Evolutionary conservation across 192 early-diverging fungal genomes (phyloP).

Genomic region (Coemansia erecta): DNA sequence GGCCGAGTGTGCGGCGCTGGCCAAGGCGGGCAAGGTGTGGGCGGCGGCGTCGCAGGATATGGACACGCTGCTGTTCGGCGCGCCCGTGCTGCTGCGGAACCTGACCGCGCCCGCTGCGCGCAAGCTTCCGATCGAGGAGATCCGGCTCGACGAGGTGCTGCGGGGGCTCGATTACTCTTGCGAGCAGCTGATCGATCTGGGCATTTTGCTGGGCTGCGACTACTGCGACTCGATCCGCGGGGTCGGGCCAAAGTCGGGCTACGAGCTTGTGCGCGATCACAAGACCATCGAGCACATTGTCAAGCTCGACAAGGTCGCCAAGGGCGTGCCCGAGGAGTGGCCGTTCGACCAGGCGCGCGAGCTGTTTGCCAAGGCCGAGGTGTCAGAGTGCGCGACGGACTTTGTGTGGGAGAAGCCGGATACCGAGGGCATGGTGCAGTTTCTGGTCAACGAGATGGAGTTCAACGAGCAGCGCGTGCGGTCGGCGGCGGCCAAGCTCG

Average conservation of each 20-base stretch:
- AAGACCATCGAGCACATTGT: constrained; percentile 78
- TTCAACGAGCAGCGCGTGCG: constrained; percentile 94
- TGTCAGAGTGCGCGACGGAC: constrained; percentile 60
- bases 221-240: constrained; percentile 95
- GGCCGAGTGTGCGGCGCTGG: constrained; percentile 93
- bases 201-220: constrained; percentile 96
- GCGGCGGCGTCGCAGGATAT: constrained; percentile 98
- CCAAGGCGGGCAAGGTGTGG: constrained; percentile 86
- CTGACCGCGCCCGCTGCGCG: constrained; percentile 88
- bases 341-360: constrained; percentile 84
- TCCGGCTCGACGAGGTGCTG: constrained; percentile 78
- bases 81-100: constrained; percentile 87
- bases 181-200: constrained; percentile 93
- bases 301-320: constrained; percentile 72
- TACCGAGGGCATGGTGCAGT: constrained; percentile 80
- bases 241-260: constrained; percentile 84
- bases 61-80: constrained; percentile 94
- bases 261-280: constrained; percentile 82
- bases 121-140: constrained; percentile 89
- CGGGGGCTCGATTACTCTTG: constrained; percentile 72
- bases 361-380: constrained; percentile 81
- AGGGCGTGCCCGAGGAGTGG: constrained; percentile 85
- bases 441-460: constrained; percentile 91
- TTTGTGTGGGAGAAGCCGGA: constrained; percentile 75
- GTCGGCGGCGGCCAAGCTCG: constrained; percentile 73